phyloP scores from a whole-genome alignment of 176 grass and related monocot species.

The Puccinellia tenuiflora region DNA sequence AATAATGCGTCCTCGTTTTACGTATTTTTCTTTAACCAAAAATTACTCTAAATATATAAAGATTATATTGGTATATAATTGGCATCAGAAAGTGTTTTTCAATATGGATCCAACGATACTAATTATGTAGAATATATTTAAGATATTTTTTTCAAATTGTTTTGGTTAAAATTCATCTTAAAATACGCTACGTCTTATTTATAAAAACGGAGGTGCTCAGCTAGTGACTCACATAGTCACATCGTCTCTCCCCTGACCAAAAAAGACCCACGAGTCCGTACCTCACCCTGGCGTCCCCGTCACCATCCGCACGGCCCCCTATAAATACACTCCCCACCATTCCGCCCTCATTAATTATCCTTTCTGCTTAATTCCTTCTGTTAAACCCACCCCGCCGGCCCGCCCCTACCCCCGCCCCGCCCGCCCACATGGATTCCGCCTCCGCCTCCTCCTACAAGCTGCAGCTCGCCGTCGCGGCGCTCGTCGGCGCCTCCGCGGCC shows the following conservation, averaged over 20 bases:
- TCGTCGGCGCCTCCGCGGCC: conserved; percentile 68
- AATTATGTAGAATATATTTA: too few relatives aligned
- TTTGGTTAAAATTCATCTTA: too few relatives aligned
- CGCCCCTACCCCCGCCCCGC: background rate
- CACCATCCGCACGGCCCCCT: conserved; percentile 11
- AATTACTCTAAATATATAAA: too few relatives aligned
- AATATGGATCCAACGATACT: too few relatives aligned
- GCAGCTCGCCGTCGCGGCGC: conserved; percentile 78
- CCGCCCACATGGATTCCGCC: conserved; percentile 48
- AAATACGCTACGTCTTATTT: too few relatives aligned
- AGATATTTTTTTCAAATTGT: too few relatives aligned
- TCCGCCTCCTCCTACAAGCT: conserved; percentile 56
- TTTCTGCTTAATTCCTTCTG: background rate
- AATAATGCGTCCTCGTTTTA: too few relatives aligned
- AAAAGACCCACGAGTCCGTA: background rate
- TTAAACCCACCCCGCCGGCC: conserved; percentile 33
- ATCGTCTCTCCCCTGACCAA: background rate
- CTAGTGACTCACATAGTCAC: background rate
- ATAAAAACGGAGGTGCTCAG: background rate
- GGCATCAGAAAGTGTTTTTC: too few relatives aligned
- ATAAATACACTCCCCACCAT: conserved; percentile 29
- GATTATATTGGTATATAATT: too few relatives aligned
- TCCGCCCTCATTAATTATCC: background rate
- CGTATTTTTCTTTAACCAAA: too few relatives aligned
- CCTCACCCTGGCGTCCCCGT: background rate